A percentile compares a stretch with the other conserved stretches of the same genome.
phyloP scores from a whole-genome alignment of 2,329 filamentous ascomycete genomes.

The Lecanicillium sp. region DNA sequence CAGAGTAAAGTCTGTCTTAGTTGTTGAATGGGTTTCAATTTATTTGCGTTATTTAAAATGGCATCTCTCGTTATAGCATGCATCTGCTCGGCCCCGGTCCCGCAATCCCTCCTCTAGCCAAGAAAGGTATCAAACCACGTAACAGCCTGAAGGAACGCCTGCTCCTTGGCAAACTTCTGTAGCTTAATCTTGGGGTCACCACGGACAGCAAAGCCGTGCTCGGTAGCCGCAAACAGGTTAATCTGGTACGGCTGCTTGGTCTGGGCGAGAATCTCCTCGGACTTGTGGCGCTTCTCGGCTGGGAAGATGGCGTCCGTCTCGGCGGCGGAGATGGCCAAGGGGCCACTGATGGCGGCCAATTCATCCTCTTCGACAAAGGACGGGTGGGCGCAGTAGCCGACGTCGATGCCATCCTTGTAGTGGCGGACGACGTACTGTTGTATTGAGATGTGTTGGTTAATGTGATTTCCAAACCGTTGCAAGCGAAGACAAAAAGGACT shows the following conservation, averaged over 20 bases:
- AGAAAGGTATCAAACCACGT: slow-evolving; percentile 59
- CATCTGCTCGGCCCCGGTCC: too few species aligned
- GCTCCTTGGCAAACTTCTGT: slow-evolving; percentile 65
- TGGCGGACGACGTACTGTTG: slow-evolving; percentile 60
- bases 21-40: too few species aligned
- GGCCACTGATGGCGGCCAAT: slow-evolving; percentile 45
- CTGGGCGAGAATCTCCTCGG: slow-evolving; percentile 49
- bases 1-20: too few species aligned
- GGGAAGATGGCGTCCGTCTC: slow-evolving; percentile 54
- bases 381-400: slow-evolving; percentile 56
- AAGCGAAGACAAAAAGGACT: background rate
- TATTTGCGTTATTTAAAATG: too few species aligned
- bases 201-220: slow-evolving; percentile 68
- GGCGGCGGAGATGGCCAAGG: slow-evolving; percentile 54
- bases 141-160: slow-evolving; percentile 68
- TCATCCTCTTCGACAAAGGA: slow-evolving; percentile 52
- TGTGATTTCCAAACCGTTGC: background rate
- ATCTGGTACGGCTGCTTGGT: slow-evolving; percentile 56
- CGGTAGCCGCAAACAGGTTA: slow-evolving; percentile 57
- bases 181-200: slow-evolving; percentile 43
- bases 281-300: slow-evolving; percentile 41
- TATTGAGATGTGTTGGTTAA: too few species aligned
- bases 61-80: too few species aligned
- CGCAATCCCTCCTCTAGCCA: too few species aligned
- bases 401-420: slow-evolving; percentile 47